phyloP scores from a whole-genome alignment of 768 basidiomycete species.

The Hydnum rufescens region DNA sequence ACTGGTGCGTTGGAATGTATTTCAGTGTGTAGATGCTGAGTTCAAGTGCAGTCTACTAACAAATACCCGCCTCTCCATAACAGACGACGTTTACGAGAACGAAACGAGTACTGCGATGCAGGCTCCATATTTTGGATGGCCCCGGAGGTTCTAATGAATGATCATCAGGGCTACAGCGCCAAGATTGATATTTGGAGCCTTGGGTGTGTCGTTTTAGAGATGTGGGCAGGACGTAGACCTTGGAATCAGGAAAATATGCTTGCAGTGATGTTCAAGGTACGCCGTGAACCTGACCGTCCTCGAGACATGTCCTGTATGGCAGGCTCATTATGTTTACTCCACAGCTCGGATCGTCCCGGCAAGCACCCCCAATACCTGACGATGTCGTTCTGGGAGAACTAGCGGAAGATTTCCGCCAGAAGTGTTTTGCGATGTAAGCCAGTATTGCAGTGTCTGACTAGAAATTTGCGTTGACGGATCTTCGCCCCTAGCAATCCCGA shows the following conservation, averaged over 20 bases:
- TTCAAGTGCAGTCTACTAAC: neutral
- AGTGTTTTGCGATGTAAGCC: constrained; percentile 75
- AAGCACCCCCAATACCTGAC: constrained; percentile 75
- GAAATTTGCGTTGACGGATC: constrained; percentile 1
- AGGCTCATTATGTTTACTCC: neutral
- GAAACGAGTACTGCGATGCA: constrained; percentile 84
- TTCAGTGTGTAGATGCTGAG: constrained; percentile 14
- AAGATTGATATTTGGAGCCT: constrained; percentile 99
- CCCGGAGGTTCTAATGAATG: constrained; percentile 76
- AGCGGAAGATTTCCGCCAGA: constrained; percentile 69
- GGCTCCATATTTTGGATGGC: constrained; percentile 99
- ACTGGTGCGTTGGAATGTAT: too few species aligned
- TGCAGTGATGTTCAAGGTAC: constrained; percentile 86
- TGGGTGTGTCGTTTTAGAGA: constrained; percentile 95
- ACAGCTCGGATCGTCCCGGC: constrained; percentile 68
- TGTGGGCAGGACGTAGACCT: constrained; percentile 94
- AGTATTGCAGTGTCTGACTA: constrained; percentile 9
- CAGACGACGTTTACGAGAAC: constrained; percentile 58
- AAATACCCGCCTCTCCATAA: too few species aligned
- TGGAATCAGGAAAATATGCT: constrained; percentile 84
- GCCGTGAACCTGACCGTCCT: constrained; percentile 14
- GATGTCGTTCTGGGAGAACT: constrained; percentile 55
- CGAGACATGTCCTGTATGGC: neutral
- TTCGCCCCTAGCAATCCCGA: constrained; percentile 44
- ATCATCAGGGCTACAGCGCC: constrained; percentile 73